These are phyloP conservation scores for Mrakia frigida DNA, from an alignment of 768 basidiomycete genomes.

Conservation along the genomic window DNA sequence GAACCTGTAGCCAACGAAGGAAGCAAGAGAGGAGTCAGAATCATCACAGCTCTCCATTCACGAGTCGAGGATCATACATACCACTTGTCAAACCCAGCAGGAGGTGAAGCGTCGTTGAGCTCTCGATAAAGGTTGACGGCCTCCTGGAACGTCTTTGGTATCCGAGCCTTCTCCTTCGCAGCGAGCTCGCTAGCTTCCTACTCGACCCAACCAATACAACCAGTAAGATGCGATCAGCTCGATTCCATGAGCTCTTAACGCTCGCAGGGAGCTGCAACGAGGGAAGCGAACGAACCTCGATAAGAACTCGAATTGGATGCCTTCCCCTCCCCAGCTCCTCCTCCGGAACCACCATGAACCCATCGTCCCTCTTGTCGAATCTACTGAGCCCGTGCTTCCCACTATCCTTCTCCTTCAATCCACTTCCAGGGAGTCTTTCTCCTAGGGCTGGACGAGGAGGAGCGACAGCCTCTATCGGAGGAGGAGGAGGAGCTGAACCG, in stretches of 20 bases:
- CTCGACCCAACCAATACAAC: too few relatives aligned
- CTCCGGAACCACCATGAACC: constrained; percentile 15
- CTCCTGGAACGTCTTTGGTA: constrained; percentile 3
- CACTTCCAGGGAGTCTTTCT: background rate
- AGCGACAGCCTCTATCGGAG: background rate
- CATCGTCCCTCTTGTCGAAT: background rate
- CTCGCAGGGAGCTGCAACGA: background rate
- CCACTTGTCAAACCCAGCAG: constrained; percentile 24
- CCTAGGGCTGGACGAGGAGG: background rate
- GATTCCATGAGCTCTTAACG: background rate
- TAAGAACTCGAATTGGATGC: constrained; percentile 22
- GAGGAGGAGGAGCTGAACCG: background rate
- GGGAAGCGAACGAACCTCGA: background rate
- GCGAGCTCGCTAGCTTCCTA: constrained; percentile 25
- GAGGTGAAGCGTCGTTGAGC: constrained; percentile 24
- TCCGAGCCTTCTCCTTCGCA: constrained; percentile 1
- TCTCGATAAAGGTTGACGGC: constrained; percentile 21
- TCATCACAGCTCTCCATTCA: background rate
- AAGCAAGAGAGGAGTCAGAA: background rate
- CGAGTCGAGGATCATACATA: background rate
- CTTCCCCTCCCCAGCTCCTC: background rate
- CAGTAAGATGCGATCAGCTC: background rate
- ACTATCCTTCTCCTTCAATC: background rate
- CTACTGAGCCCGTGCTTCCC: background rate
- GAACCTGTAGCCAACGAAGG: background rate